A percentile compares a stretch with the other conserved stretches of the same genome.
These are phyloP conservation scores for Phymatotrichopsis omnivora DNA, from an alignment of 2,329 filamentous ascomycete species.

Conservation along the genomic window DNA sequence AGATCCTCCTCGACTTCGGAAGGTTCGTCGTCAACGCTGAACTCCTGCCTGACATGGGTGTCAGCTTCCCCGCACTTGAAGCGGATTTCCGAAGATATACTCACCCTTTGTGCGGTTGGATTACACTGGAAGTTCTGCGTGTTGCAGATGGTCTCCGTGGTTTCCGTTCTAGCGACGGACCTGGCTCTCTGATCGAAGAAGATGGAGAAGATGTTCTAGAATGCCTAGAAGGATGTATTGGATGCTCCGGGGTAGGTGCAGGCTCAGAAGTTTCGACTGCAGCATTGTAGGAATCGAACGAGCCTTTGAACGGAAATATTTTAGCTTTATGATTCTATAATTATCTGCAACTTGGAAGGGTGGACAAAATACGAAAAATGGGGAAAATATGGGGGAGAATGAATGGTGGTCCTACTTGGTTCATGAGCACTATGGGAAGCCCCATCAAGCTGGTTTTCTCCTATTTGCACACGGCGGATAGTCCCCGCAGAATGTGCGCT, in stretches of 20 bases:
- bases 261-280: slow-evolving; percentile 15
- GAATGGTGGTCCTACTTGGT: slow-evolving; percentile 21
- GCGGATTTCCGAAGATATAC: slow-evolving; percentile 6
- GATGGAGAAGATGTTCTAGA: slow-evolving; percentile 25
- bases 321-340: background rate
- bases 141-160: slow-evolving; percentile 22
- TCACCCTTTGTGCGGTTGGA: slow-evolving; percentile 27
- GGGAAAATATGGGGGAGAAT: slow-evolving; percentile 12
- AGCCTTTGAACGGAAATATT: slow-evolving; percentile 18
- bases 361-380: slow-evolving; percentile 4
- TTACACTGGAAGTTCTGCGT: slow-evolving; percentile 20
- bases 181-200: slow-evolving; percentile 21
- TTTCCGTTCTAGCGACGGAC: slow-evolving; percentile 22
- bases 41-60: slow-evolving; percentile 50
- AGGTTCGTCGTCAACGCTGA: slow-evolving; percentile 56
- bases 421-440: slow-evolving; percentile 3
- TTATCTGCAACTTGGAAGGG: slow-evolving; percentile 3
- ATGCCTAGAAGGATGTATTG: slow-evolving; percentile 12
- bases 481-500: slow-evolving; percentile 21
- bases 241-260: slow-evolving; percentile 17
- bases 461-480: slow-evolving; percentile 14
- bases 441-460: slow-evolving; percentile 9
- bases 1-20: slow-evolving; percentile 46
- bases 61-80: slow-evolving; percentile 10
- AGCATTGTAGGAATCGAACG: slow-evolving; percentile 24